Conservation (phyloP, 805 yeast genomes). For the Schizosaccharomyces cryophilus region DNA sequence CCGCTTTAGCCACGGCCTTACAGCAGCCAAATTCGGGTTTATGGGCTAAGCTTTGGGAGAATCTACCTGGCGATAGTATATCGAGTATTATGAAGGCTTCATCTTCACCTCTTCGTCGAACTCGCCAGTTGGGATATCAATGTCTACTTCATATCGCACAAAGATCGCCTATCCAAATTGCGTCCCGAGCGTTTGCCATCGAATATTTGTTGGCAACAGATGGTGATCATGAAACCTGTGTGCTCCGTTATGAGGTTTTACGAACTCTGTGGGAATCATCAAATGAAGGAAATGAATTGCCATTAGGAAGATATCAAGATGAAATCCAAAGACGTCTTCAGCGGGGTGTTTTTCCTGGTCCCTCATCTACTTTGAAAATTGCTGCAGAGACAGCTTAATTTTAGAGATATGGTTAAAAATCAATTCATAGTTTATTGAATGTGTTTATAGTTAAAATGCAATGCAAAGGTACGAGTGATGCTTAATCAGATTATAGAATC, state of each 20-base stretch:
- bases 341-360: background rate
- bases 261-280: background rate
- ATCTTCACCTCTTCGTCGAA: background rate
- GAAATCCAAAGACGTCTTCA: background rate
- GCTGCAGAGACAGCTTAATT: background rate
- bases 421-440: no score
- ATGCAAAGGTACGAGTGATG: no score
- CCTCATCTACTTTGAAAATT: background rate
- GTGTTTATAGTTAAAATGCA: no score
- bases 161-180: background rate
- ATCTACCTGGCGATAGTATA: background rate
- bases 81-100: background rate
- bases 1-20: background rate
- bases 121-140: background rate
- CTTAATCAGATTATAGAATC: no score
- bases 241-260: background rate
- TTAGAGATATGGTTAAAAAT: background rate
- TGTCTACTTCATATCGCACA: background rate
- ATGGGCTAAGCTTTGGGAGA: background rate
- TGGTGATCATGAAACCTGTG: background rate
- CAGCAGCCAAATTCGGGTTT: background rate
- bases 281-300: background rate
- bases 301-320: background rate
- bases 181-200: background rate
- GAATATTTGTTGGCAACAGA: background rate